Conservation (phyloP, 352 stramenopile species). For the Globisporangium nodosum region DNA sequence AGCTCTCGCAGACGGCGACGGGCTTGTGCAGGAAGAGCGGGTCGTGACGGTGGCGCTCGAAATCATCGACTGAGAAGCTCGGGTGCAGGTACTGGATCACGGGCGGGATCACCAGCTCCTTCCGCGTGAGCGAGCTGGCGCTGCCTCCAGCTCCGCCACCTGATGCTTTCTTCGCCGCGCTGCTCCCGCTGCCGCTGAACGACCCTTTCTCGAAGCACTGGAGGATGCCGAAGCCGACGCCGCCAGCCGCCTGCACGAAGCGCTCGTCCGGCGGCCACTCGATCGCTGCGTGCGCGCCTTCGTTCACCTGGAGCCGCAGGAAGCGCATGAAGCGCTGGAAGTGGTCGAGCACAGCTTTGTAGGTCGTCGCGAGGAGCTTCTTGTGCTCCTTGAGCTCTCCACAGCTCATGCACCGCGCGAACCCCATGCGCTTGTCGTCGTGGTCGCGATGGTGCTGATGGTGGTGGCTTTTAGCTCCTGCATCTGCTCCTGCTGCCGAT, state of each 20-base stretch:
- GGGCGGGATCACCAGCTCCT: slow-evolving; percentile 86
- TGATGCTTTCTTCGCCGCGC: slow-evolving; percentile 9
- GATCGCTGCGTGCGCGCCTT: slow-evolving; percentile 43
- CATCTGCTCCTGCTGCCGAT: background rate
- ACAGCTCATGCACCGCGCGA: slow-evolving; percentile 84
- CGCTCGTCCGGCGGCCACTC: slow-evolving; percentile 87
- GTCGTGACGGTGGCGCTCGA: slow-evolving; percentile 86
- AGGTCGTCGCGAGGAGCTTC: slow-evolving; percentile 82
- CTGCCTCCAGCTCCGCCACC: background rate
- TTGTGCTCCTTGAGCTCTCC: slow-evolving; percentile 51
- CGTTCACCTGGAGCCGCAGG: slow-evolving; percentile 36
- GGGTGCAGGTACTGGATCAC: slow-evolving; percentile 91
- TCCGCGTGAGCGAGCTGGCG: slow-evolving; percentile 13
- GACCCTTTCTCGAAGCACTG: slow-evolving; percentile 28
- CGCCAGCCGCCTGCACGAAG: slow-evolving; percentile 86
- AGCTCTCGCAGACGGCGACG: slow-evolving; percentile 88
- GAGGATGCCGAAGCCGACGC: slow-evolving; percentile 91
- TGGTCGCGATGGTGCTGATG: background rate
- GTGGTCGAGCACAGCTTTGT: slow-evolving; percentile 93
- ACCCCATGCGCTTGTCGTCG: slow-evolving; percentile 10
- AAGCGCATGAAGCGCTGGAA: slow-evolving; percentile 88
- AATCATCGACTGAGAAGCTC: slow-evolving; percentile 76
- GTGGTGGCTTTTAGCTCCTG: background rate
- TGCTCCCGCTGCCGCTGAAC: slow-evolving; percentile 1
- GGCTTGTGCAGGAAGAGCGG: slow-evolving; percentile 94